phyloP scores from a whole-genome alignment of 441 rosid species.

The Populus hybrid region DNA sequence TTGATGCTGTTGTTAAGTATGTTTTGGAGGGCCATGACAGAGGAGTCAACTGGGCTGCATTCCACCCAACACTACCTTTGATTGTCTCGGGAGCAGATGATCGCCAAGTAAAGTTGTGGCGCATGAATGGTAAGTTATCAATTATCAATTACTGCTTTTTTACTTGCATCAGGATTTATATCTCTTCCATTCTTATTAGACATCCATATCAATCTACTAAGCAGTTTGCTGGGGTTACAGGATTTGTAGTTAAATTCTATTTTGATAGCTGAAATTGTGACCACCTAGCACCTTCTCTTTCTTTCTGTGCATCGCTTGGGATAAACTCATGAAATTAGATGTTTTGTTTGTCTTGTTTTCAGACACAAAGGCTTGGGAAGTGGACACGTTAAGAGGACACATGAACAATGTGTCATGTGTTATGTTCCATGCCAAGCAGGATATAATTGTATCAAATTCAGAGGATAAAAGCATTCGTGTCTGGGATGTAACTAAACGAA shows the following conservation, averaged over 20 bases:
- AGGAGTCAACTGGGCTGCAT: constrained; percentile 95
- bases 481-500: constrained; percentile 88
- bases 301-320: neutral
- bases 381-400: constrained; percentile 88
- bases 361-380: constrained; percentile 95
- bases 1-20: constrained; percentile 85
- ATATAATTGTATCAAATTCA: constrained; percentile 82
- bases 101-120: constrained; percentile 89
- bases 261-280: neutral
- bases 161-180: neutral
- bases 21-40: constrained; percentile 94
- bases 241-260: neutral
- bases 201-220: neutral
- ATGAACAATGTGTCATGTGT: constrained; percentile 86
- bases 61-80: constrained; percentile 85
- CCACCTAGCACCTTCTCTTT: neutral
- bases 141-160: neutral
- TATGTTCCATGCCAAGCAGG: constrained; percentile 83
- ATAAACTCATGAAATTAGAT: constrained; percentile 1
- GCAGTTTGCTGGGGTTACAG: neutral
- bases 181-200: too few species aligned
- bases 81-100: constrained; percentile 94
- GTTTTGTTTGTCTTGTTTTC: constrained; percentile 24
- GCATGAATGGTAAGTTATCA: constrained; percentile 63
- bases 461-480: constrained; percentile 92